These are phyloP conservation scores for Annulohypoxylon bovei DNA, from an alignment of 495 filamentous ascomycete genomes.

Conservation along the genomic window DNA sequence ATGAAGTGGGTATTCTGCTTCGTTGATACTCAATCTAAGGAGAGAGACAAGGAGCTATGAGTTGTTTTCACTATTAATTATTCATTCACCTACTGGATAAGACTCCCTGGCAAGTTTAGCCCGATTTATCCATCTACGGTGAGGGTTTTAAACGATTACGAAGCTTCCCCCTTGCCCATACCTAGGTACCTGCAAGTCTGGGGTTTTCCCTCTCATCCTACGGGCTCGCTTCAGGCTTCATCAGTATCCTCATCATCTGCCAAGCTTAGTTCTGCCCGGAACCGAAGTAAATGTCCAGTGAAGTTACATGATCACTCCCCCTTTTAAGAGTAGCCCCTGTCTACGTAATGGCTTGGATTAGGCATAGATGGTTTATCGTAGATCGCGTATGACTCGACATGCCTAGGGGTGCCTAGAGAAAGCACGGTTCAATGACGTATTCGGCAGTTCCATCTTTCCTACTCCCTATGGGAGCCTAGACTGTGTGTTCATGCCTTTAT, in stretches of 20 bases:
- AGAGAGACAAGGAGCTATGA: not conserved
- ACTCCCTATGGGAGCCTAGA: not conserved
- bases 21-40: not conserved
- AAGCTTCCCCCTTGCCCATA: not conserved
- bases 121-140: not conserved
- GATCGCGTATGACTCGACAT: conserved; percentile 4
- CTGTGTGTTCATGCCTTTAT: not conserved
- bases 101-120: not conserved
- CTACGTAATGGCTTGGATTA: not conserved
- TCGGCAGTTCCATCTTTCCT: not conserved
- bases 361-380: not conserved
- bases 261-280: not conserved
- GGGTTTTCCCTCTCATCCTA: not conserved
- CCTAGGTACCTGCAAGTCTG: not conserved
- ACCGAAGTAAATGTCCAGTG: not conserved
- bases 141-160: not conserved
- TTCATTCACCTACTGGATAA: not conserved
- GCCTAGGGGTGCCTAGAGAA: not conserved
- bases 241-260: not conserved
- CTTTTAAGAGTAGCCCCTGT: not conserved
- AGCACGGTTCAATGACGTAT: not conserved
- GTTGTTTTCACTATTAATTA: not conserved
- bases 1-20: not conserved
- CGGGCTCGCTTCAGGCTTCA: not conserved
- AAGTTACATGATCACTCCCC: not conserved